Base-by-base conservation (phyloP, 2,329 filamentous ascomycete species). In the Epichloe sibirici region DNA sequence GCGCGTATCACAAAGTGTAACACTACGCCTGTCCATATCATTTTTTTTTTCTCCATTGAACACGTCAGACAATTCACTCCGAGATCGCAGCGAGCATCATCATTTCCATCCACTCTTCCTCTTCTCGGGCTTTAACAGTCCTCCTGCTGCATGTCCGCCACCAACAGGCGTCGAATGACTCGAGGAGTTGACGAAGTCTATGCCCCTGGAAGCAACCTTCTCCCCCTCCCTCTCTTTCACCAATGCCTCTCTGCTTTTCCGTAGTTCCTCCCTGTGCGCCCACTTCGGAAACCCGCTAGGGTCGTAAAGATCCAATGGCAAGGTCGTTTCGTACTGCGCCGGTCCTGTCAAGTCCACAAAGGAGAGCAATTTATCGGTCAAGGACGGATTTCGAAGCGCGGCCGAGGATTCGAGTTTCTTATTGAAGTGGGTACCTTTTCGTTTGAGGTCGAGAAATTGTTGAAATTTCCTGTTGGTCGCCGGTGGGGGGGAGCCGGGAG, bases 401-500 rank as follows among this genome's bases (percentile, higher is more conserved):
- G 78, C 69, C 0, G 83, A 86, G 53, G 76, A 75, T 38, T 85
- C 79, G 8, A 93, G 72, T 56, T 85, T 83, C 59, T 81, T 74
- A 65, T 93, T 90, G 74, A 91, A 91, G 67, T 93, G 88, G 15
- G 83, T 74, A 4, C 83, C 83, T 57, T 84, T 80, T 62, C 80
- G 82, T 70, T 93, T 93, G n/a, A 91, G 75, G 45, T 80, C 74
- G 0, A 91, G 76, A 58, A 93, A 91, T 54, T 82, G 80, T 56
- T 81, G 76, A 59, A 91, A 85, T 60, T 88, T 90, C 58, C 78
- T 75, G 49, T 77, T 83, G 12, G 82, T 67, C 43, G 69, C 59
- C 37, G 71, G 63, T 0, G 73, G 69, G 11, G 79, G 79, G 2
- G 79, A 78, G 25, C 79, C 79, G 0, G 84, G 82, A 1, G 87